These are phyloP conservation scores for Raphanus raphanistrum DNA, from an alignment of 345 rosid genomes.

Conservation along the genomic window DNA sequence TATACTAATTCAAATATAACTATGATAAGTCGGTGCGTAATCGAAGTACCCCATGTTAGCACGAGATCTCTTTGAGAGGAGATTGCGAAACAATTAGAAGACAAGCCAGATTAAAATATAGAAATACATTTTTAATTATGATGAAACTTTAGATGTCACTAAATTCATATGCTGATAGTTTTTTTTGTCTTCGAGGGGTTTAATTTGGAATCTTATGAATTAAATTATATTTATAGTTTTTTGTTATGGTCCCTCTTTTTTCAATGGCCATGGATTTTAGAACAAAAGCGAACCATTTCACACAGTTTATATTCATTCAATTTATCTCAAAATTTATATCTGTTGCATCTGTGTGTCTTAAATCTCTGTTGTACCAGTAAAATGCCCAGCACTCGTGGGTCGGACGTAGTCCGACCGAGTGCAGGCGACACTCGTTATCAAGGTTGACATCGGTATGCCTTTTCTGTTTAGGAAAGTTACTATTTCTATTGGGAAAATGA, in stretches of 20 bases:
- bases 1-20: not conserved
- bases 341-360: too few species aligned
- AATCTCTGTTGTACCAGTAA: too few species aligned
- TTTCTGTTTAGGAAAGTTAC: too few species aligned
- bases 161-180: conserved; percentile 28
- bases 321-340: not conserved
- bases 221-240: not conserved
- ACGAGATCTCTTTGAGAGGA: conserved; percentile 40
- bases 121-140: not conserved
- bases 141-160: conserved; percentile 17
- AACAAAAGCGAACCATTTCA: not conserved
- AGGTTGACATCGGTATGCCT: too few species aligned
- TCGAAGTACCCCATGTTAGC: conserved; percentile 36
- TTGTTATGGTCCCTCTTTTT: not conserved
- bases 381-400: too few species aligned
- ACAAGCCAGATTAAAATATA: conserved; percentile 23
- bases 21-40: conserved; percentile 32
- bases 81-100: conserved; percentile 37
- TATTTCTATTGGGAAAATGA: too few species aligned
- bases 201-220: not conserved
- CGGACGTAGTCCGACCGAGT: too few species aligned
- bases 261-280: conserved; percentile 2
- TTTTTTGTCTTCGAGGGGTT: not conserved
- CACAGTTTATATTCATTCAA: not conserved
- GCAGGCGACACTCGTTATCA: too few species aligned